Percentiles rank a stretch among this genome's conserved stretches.
Conservation (phyloP, 2,329 filamentous ascomycete genomes). For the Chrysoporthe cubensis region DNA sequence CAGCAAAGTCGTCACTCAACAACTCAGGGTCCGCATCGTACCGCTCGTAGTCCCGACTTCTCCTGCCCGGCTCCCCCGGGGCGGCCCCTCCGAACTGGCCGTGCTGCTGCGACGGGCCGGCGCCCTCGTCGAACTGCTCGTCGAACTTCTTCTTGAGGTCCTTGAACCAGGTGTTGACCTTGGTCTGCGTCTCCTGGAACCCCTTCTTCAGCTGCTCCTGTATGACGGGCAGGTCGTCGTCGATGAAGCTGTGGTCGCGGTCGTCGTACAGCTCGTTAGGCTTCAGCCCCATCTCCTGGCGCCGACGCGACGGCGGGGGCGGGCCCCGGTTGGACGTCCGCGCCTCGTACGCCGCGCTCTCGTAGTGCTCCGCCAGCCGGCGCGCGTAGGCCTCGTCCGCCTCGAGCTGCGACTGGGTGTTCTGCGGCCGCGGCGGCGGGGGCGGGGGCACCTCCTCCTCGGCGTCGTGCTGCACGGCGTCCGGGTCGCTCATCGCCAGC, state of each 20-base stretch:
- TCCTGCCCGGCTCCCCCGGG: constrained; percentile 64
- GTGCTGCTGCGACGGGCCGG: constrained; percentile 53
- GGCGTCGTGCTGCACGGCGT: constrained; percentile 60
- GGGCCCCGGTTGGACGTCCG: constrained; percentile 52
- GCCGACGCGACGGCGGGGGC: constrained; percentile 41
- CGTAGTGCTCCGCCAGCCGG: constrained; percentile 90
- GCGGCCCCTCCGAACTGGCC: constrained; percentile 47
- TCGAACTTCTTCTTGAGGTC: constrained; percentile 93
- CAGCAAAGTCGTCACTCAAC: constrained; percentile 84
- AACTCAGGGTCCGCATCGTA: constrained; percentile 96
- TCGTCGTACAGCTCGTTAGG: constrained; percentile 66
- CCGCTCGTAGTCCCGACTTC: constrained; percentile 85
- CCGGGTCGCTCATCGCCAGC: constrained; percentile 81
- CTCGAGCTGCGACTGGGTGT: constrained; percentile 77
- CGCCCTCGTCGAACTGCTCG: constrained; percentile 78
- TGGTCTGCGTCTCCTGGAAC: constrained; percentile 90
- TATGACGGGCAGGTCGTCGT: constrained; percentile 93
- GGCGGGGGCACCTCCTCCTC: constrained; percentile 73
- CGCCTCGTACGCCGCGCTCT: constrained; percentile 64
- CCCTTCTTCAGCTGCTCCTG: constrained; percentile 92
- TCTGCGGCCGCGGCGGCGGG: constrained; percentile 50
- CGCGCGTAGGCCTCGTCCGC: constrained; percentile 90
- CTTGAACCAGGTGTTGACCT: constrained; percentile 90
- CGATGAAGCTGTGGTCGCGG: constrained; percentile 86
- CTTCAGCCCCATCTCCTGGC: constrained; percentile 55